These are phyloP conservation scores for Micractinium sp. DNA, from an alignment of 139 green algal species.

Conservation along the genomic window DNA sequence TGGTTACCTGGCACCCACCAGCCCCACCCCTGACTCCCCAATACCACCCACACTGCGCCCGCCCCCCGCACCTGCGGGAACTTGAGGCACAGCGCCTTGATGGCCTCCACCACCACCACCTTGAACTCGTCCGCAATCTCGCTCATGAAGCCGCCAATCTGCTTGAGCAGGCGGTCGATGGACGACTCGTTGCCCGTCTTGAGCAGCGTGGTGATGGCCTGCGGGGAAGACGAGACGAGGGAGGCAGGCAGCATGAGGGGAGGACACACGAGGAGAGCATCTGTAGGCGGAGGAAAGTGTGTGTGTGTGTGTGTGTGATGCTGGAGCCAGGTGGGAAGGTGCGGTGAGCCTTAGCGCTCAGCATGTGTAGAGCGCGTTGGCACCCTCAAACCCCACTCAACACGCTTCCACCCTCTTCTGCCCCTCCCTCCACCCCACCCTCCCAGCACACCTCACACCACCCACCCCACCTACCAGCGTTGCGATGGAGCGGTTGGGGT, in stretches of 20 bases:
- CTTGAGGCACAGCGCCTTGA: slow-evolving; percentile 96
- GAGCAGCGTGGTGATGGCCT: slow-evolving; percentile 98
- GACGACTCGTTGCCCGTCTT: slow-evolving; percentile 97
- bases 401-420: too few relatives aligned
- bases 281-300: background rate
- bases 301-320: background rate
- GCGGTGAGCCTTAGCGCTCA: too few relatives aligned
- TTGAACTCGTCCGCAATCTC: slow-evolving; percentile 99
- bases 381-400: too few relatives aligned
- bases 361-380: too few relatives aligned
- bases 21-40: background rate
- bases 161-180: slow-evolving; percentile 98
- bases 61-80: slow-evolving; percentile 80
- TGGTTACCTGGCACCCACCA: background rate
- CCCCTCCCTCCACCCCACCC: too few relatives aligned
- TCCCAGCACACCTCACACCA: background rate
- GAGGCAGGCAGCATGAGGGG: background rate
- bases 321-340: too few relatives aligned
- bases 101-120: slow-evolving; percentile 97
- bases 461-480: slow-evolving; percentile 71
- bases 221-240: background rate
- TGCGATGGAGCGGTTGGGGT: slow-evolving; percentile 95
- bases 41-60: background rate
- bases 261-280: background rate
- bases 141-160: slow-evolving; percentile 98